Percentiles rank a stretch among this genome's conserved stretches.
Evolutionary conservation across 805 yeast genomes (phyloP).

Genomic region (Komagataella ulmi): DNA sequence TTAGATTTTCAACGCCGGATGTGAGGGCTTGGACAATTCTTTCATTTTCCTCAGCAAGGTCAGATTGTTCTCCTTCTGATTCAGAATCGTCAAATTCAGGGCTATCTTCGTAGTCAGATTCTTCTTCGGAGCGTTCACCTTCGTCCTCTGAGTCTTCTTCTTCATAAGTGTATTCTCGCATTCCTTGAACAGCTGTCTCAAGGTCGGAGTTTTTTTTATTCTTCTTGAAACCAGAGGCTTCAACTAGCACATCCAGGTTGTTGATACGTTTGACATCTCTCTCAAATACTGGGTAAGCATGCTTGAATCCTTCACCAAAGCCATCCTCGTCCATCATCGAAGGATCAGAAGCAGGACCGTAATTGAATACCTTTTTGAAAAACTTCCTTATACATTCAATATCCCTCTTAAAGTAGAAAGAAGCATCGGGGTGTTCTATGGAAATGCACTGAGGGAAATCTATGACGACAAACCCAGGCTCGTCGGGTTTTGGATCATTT

Average conservation of each 20-base stretch:
- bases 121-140: conserved; percentile 23
- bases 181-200: conserved; percentile 56
- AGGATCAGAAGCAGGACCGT: conserved; percentile 52
- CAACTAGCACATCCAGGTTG: conserved; percentile 71
- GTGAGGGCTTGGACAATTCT: conserved; percentile 61
- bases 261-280: conserved; percentile 62
- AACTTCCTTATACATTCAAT: conserved; percentile 81
- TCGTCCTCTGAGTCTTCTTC: conserved; percentile 12
- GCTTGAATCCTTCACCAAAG: conserved; percentile 65
- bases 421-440: conserved; percentile 82
- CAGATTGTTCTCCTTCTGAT: conserved; percentile 21
- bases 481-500: conserved; percentile 29
- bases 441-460: conserved; percentile 99
- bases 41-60: conserved; percentile 23
- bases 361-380: conserved; percentile 67
- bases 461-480: conserved; percentile 73
- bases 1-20: conserved; percentile 47
- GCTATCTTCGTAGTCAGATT: conserved; percentile 17
- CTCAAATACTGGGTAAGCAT: conserved; percentile 66
- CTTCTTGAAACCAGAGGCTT: conserved; percentile 75
- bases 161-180: conserved; percentile 30
- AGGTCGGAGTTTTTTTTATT: conserved; percentile 27
- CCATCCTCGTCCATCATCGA: conserved; percentile 71
- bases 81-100: conserved; percentile 20
- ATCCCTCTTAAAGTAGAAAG: conserved; percentile 80